Conservation (phyloP, 768 basidiomycete genomes). For the Boletus pseudopeckii region DNA sequence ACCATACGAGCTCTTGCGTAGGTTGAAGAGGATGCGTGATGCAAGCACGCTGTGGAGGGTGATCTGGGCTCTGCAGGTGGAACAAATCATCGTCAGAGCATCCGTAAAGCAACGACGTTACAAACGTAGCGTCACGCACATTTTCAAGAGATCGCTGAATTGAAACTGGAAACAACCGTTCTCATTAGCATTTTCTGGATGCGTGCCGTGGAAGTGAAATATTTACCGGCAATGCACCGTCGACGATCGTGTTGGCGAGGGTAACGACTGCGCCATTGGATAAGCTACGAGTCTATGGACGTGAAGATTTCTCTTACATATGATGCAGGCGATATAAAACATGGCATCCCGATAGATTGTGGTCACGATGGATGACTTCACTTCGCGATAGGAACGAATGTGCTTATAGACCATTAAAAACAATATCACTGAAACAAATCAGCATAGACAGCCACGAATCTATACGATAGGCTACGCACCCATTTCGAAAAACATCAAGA, state of each 20-base stretch:
- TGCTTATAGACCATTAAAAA: conserved; percentile 5
- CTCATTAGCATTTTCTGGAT: too few species aligned
- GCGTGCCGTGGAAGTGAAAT: too few species aligned
- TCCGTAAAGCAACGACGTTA: neutral
- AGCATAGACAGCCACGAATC: neutral
- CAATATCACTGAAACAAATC: conserved; percentile 4
- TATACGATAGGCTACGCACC: neutral
- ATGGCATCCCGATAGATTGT: conserved; percentile 13
- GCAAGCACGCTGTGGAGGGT: conserved; percentile 3
- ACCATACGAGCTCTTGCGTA: neutral
- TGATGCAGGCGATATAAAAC: conserved; percentile 17
- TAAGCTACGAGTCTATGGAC: too few species aligned
- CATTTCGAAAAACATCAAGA: conserved; percentile 9
- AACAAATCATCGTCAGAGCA: neutral
- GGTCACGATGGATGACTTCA: neutral
- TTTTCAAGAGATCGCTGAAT: neutral
- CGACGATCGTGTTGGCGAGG: conserved; percentile 4
- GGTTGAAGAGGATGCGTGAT: conserved; percentile 11
- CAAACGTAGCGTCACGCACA: neutral
- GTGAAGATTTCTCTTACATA: neutral
- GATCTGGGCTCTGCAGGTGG: conserved; percentile 1
- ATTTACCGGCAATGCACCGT: too few species aligned
- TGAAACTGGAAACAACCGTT: too few species aligned
- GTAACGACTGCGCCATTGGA: conserved; percentile 5
- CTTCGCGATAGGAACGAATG: conserved; percentile 2